Conservation (phyloP, 805 yeast genomes). For the Starmera pachycereana region DNA sequence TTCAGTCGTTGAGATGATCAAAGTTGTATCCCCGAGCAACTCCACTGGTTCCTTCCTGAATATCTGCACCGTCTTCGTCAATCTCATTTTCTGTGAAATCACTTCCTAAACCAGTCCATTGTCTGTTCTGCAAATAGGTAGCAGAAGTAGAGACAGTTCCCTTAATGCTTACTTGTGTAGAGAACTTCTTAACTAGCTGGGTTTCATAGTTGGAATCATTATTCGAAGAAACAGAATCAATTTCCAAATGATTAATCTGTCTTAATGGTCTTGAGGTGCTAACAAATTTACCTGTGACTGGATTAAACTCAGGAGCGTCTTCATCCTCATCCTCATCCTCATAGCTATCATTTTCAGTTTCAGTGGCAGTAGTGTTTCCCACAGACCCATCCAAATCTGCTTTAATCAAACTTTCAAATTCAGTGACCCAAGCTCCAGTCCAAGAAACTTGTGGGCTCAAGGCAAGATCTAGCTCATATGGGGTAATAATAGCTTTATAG, state of each 20-base stretch:
- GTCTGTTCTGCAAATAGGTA: conserved; percentile 52
- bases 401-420: conserved; percentile 46
- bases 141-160: conserved; percentile 90
- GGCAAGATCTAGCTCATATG: conserved; percentile 81
- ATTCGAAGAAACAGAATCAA: conserved; percentile 31
- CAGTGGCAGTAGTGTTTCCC: conserved; percentile 11
- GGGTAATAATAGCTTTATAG: conserved; percentile 87
- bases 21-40: conserved; percentile 78
- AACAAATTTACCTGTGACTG: conserved; percentile 73
- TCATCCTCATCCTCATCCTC: conserved; percentile 22
- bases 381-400: conserved; percentile 25
- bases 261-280: conserved; percentile 70
- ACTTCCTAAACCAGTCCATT: conserved; percentile 89
- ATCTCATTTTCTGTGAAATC: conserved; percentile 43
- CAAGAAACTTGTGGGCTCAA: conserved; percentile 66
- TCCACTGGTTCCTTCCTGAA: conserved; percentile 80
- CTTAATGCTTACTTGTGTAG: conserved; percentile 52
- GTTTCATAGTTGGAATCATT: conserved; percentile 15
- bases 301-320: conserved; percentile 77
- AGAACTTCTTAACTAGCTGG: conserved; percentile 43
- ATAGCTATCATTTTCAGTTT: conserved; percentile 8
- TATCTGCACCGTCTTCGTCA: conserved; percentile 55
- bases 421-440: conserved; percentile 92
- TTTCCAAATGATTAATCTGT: conserved; percentile 49
- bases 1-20: conserved; percentile 14